Evolutionary conservation across 148 eudicot species (phyloP), one percentile per base, ranked within the genome.

Genomic region (Nepenthes mirabilis): DNA sequence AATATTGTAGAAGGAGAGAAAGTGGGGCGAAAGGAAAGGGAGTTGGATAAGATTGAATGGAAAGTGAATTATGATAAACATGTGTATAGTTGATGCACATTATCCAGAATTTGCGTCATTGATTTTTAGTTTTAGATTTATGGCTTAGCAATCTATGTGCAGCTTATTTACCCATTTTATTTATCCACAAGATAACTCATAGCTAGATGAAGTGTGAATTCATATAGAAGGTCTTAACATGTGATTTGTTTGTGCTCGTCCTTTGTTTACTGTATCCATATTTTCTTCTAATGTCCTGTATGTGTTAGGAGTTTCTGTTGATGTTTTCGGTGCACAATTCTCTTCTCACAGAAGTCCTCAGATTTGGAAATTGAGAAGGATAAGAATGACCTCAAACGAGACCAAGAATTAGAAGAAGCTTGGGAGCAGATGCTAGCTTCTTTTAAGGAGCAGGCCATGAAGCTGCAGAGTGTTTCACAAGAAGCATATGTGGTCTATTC

Each of bases 401-500:
- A 70, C 68, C 68, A 83, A 72, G 83, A 77, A 63, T 88, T 87
- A 33, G 73, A 86, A 66, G 89, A 88, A 80, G 86, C 85, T 57
- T 88, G 95, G 96, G 65, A 82, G 66, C 79, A 79, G 72, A 76
- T 82, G 11, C 68, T 88, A 40, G 87, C 79, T 37, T 63, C 89
- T 68, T 83, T 91, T 57, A 91, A 85, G 74, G 95, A 85, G 70
- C 87, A 83, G 65, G 93, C 93, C 1, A 67, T 83, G 58, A 93
- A 73, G 81, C 64, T 86, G 81, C 89, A 82, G 71, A 67, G 78
- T 70, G 74, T 82, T 51, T 88, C 96, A 59, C 86, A 93, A 75
- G 99, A 93, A 76, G 96, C 95, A n/a, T 88, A 88, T 61, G 91
- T 86, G 43, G 58, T 65, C 64, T 88, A 86, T 69, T 83, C 90